Conservation (phyloP, 441 rosid species). For the Populus hybrid region DNA sequence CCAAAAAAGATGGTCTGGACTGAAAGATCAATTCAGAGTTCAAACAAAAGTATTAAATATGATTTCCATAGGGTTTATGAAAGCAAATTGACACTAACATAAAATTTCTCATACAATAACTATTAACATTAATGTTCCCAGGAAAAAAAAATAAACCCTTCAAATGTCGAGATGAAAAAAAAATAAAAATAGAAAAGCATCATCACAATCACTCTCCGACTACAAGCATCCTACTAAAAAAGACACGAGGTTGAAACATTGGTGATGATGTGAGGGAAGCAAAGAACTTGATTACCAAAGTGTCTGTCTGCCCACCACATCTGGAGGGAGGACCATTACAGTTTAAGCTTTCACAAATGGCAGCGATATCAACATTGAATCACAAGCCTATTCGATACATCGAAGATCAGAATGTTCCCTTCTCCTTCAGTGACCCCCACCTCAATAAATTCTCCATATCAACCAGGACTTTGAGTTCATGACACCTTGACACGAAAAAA, state of each 20-base stretch:
- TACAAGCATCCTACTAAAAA: conserved; percentile 41
- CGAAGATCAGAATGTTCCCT: conserved; percentile 12
- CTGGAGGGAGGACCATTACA: conserved; percentile 21
- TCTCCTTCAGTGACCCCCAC: conserved; percentile 24
- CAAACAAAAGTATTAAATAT: conserved; percentile 30
- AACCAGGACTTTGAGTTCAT: conserved; percentile 34
- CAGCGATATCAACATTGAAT: conserved; percentile 8
- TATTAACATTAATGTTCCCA: conserved; percentile 42
- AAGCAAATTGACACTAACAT: conserved; percentile 39
- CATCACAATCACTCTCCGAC: conserved; percentile 54
- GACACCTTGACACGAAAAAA: conserved; percentile 43
- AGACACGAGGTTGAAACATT: conserved; percentile 25
- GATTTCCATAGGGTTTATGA: conserved; percentile 26
- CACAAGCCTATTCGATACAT: conserved; percentile 21
- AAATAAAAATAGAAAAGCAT: conserved; percentile 4
- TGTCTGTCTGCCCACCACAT: conserved; percentile 21
- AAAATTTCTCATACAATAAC: conserved; percentile 43
- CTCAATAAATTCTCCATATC: conserved; percentile 20
- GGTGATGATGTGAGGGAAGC: conserved; percentile 18
- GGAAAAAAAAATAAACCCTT: conserved; percentile 23
- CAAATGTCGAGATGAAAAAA: conserved; percentile 14
- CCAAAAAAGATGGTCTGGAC: neutral
- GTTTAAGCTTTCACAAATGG: conserved; percentile 13
- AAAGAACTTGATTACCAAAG: conserved; percentile 21
- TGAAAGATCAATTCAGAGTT: neutral